Base-by-base conservation (phyloP, 495 filamentous ascomycete species). In the Lineolata rhizophorae region DNA sequence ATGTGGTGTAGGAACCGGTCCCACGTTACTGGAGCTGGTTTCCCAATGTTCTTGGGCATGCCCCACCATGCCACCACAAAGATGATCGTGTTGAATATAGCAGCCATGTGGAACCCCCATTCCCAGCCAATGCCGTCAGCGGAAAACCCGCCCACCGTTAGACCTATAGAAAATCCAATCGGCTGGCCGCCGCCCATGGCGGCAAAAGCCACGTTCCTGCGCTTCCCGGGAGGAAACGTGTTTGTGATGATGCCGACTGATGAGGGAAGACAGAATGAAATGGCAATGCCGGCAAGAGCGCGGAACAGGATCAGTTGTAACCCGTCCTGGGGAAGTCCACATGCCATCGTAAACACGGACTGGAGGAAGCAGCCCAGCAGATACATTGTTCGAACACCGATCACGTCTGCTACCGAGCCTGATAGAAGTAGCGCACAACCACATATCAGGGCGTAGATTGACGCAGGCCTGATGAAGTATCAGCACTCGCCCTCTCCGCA, bases 281-380 rank as follows among this genome's bases (percentile, higher is more conserved):
- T 45, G 0, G 64, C 56, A 13, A 68, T 34, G 13, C 67, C 65
- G 18, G 56, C 52, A 11, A 65, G 35, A 1, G 50, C 54, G 14
- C 66, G 62, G 36, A 66, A 66, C 9, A 56, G 20, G 31, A 70
- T 61, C n/a, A 72, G 43, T 36, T 70, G 51, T 11, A 41, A 34
- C 0, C 55, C 51, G 5, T 42, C 62, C 3, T 42, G 46, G 1
- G 56, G 43, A 1, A 69, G 44, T 1, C 58, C 57, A 27, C 51
- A 54, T 0, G 52, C 60, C 5, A 67, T 39, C 3, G 52, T 55
- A 22, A 54, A 63, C 3, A 49, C 29, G 8, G 45, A 44, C 16
- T 62, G 49, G 10, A 65, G 32, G 13, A 60, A 46, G 16, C 43
- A 49, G 12, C 64, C 65, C 2, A 43, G 41, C 1, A 68, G 40